phyloP scores from a whole-genome alignment of 805 yeast species.

The Lachancea dasiensis region DNA sequence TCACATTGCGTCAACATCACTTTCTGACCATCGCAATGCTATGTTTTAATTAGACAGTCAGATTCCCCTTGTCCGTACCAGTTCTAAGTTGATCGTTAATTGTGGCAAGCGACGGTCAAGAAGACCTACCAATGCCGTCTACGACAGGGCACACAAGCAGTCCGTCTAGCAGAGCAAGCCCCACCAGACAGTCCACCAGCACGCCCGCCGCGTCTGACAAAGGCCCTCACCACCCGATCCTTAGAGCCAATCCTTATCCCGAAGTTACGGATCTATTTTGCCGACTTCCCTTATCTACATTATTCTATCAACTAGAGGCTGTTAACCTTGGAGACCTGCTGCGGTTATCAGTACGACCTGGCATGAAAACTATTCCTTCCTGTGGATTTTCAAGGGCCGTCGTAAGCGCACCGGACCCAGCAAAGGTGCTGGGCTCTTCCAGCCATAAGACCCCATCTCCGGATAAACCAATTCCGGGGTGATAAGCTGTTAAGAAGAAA shows the following conservation, averaged over 20 bases:
- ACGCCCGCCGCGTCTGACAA: conserved; percentile 33
- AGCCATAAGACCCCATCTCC: conserved; percentile 37
- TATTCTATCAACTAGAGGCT: conserved; percentile 41
- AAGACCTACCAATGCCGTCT: conserved; percentile 28
- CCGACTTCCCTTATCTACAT: conserved; percentile 42
- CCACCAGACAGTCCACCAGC: conserved; percentile 24
- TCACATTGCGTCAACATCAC: conserved; percentile 42
- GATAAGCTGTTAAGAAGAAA: conserved; percentile 38
- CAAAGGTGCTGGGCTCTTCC: conserved; percentile 37
- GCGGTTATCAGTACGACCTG: conserved; percentile 42
- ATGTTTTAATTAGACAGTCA: conserved; percentile 42
- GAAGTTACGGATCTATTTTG: conserved; percentile 40
- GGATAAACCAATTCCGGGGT: conserved; percentile 39
- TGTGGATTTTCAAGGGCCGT: conserved; percentile 39
- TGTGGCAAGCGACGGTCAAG: conserved; percentile 29
- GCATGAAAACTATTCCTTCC: conserved; percentile 38
- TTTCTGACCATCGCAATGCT: conserved; percentile 42
- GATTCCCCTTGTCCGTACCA: conserved; percentile 36
- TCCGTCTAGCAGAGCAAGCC: conserved; percentile 25
- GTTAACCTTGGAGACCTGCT: conserved; percentile 43
- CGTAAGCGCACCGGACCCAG: conserved; percentile 38
- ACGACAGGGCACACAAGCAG: conserved; percentile 26
- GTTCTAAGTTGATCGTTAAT: conserved; percentile 28
- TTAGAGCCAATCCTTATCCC: conserved; percentile 41
- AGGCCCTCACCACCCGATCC: conserved; percentile 38